Evolutionary conservation across 768 basidiomycete species (phyloP).

Genomic region (Tricholoma sp.): DNA sequence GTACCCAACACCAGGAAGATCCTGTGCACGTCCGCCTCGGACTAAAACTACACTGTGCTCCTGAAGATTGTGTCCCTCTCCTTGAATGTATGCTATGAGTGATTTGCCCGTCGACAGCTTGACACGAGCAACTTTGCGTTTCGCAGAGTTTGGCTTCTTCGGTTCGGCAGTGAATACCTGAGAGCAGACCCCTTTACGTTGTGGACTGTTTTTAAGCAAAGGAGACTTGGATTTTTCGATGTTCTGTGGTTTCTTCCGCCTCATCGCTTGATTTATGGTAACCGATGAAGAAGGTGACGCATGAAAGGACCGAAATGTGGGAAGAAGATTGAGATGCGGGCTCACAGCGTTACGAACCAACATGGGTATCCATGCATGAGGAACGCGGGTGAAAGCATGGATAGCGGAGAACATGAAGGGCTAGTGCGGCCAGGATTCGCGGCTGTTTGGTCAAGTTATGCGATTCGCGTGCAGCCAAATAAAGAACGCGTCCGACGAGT

Average conservation of each 20-base stretch:
- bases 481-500: conserved; percentile 31
- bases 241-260: conserved; percentile 59
- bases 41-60: conserved; percentile 95
- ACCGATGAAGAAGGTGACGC: conserved; percentile 49
- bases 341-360: conserved; percentile 12
- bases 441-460: neutral
- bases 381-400: conserved; percentile 26
- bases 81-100: conserved; percentile 91
- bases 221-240: conserved; percentile 65
- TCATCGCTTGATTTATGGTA: conserved; percentile 87
- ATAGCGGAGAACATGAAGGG: conserved; percentile 37
- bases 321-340: conserved; percentile 7
- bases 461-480: conserved; percentile 10
- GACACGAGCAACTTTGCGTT: conserved; percentile 93
- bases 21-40: conserved; percentile 94
- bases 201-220: conserved; percentile 71
- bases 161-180: conserved; percentile 78
- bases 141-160: conserved; percentile 98
- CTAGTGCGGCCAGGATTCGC: too few species aligned
- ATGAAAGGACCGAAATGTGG: conserved; percentile 53
- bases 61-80: conserved; percentile 97
- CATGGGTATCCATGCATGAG: conserved; percentile 24
- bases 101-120: conserved; percentile 87
- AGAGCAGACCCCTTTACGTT: conserved; percentile 89
- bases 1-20: conserved; percentile 95